Evolutionary conservation across 768 basidiomycete genomes (phyloP).

Genomic region (Lactifluus subvellereus): DNA sequence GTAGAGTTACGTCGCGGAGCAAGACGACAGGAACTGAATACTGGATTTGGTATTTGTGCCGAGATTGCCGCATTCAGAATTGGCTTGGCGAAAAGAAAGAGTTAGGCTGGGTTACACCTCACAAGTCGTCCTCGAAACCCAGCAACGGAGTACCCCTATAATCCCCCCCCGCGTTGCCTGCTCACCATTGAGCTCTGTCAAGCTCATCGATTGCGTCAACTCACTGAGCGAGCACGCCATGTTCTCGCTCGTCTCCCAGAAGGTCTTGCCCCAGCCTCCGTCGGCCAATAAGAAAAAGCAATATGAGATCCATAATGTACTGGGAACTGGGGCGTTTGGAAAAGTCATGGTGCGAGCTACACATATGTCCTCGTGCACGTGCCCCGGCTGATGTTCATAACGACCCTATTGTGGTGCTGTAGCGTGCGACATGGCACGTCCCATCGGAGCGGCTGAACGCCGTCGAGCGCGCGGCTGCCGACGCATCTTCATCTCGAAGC

Average conservation of each 20-base stretch:
- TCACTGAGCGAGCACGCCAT: not conserved
- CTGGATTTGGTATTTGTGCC: too few species aligned
- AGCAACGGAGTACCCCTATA: too few species aligned
- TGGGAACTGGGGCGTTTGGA: slow-evolving; percentile 86
- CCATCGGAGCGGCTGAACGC: slow-evolving; percentile 52
- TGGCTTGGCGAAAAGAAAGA: too few species aligned
- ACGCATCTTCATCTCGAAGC: slow-evolving; percentile 25
- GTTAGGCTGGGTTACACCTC: too few species aligned
- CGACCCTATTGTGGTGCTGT: not conserved
- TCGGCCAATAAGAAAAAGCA: slow-evolving; percentile 83
- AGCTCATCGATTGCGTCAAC: not conserved
- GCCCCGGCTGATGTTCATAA: not conserved
- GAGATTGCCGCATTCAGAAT: too few species aligned
- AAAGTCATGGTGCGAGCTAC: slow-evolving; percentile 67
- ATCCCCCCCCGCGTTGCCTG: too few species aligned
- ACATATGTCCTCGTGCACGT: not conserved
- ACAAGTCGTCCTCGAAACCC: too few species aligned
- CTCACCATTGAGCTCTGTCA: too few species aligned
- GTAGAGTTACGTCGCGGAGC: too few species aligned
- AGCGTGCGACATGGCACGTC: slow-evolving; percentile 77
- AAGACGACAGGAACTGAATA: too few species aligned
- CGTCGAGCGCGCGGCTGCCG: slow-evolving; percentile 54
- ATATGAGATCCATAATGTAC: slow-evolving; percentile 64
- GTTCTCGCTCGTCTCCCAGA: slow-evolving; percentile 38
- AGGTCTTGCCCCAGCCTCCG: slow-evolving; percentile 74